Base-by-base conservation (phyloP, 176 grass and related monocot species). In the Zoysia japonica region DNA sequence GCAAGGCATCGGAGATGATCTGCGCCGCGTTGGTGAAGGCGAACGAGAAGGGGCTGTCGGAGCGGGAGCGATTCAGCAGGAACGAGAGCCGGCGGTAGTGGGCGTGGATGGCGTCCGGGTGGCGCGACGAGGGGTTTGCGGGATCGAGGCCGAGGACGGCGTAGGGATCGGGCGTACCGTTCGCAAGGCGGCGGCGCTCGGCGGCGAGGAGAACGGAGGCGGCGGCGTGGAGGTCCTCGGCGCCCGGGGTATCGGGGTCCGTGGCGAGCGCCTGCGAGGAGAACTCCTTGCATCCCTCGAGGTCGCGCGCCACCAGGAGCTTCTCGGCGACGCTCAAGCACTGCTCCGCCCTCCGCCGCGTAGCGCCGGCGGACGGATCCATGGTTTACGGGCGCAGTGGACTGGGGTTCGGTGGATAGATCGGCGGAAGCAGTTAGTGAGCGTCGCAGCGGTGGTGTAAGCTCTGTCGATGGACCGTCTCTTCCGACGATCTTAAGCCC, bases 261-360 rank as follows among this genome's bases (percentile, higher is more conserved):
- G 82, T 61, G 78, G 77, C 80, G 28, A 94, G 85, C 44, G 89
- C 89, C 67, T 89, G 87, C 41, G 90, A 84, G 51, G 79, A 80
- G 83, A 97, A 97, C 61, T 86, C 76, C 77, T 87, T 94, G 87
- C 89, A 91, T 0, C 91, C 89, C 36, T 89, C 89, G 61, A 92
- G 72, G 75, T 97, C 94, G 35, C 81, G 90, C 16, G 82, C 85
- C 64, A 84, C 55, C 6, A 97, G 74, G 28, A 94, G 89, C 61
- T 91, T 88, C 61, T 90, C 87, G 3, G 89, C 85, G 1, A 97
- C 85, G 37, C 45, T 59, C 13, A 90, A 41, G 70, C 80, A 92
- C 74, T 87, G 83, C 63, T 84, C 85, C 47, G 85, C 89, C 53
- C 78, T 72, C 70, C 20, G 75, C 17, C 79, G 67, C 19, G 82